These are phyloP conservation scores for Podila epigama DNA, from an alignment of 192 early-diverging fungal genomes.

Conservation along the genomic window DNA sequence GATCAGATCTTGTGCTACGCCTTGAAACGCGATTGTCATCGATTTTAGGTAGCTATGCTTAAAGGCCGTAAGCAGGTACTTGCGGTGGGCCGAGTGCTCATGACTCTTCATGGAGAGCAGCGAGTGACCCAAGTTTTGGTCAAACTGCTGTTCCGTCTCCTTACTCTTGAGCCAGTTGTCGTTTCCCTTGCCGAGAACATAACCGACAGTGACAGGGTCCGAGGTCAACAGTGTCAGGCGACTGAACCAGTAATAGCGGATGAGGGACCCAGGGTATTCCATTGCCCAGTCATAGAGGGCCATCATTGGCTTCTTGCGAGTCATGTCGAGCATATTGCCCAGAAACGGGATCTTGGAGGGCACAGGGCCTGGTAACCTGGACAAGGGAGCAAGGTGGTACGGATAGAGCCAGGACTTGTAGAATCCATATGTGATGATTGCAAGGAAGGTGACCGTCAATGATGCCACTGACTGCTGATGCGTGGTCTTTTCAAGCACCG, in stretches of 20 bases:
- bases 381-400: conserved; percentile 23
- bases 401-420: conserved; percentile 39
- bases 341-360: conserved; percentile 42
- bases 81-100: conserved; percentile 27
- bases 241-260: conserved; percentile 43
- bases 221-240: conserved; percentile 42
- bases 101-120: conserved; percentile 26
- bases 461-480: conserved; percentile 15
- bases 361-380: conserved; percentile 10
- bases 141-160: conserved; percentile 31
- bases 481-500: conserved; percentile 9
- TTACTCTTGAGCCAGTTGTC: conserved; percentile 50
- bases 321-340: conserved; percentile 59
- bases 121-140: conserved; percentile 36
- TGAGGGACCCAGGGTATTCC: conserved; percentile 38
- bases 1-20: conserved; percentile 20
- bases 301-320: conserved; percentile 40
- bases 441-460: conserved; percentile 8
- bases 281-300: conserved; percentile 46
- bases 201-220: conserved; percentile 37
- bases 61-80: conserved; percentile 25
- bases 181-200: conserved; percentile 41
- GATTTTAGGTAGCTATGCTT: conserved; percentile 38
- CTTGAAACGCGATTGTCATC: conserved; percentile 25
- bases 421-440: conserved; percentile 20